Percentiles rank a stretch among this genome's conserved stretches.
phyloP scores from a whole-genome alignment of 768 basidiomycete genomes.

The Hericium coralloides region DNA sequence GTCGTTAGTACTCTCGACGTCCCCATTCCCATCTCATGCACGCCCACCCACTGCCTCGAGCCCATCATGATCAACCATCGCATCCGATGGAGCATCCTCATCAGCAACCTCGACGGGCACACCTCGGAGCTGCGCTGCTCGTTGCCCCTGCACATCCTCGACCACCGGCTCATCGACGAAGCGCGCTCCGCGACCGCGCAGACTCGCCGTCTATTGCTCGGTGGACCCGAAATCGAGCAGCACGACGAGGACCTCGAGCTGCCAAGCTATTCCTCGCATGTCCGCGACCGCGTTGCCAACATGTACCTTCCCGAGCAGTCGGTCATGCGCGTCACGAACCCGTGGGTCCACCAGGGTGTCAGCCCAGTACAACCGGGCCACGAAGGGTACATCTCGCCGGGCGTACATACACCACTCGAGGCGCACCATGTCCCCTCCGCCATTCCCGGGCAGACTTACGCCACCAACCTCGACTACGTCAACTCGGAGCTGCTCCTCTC shows the following conservation, averaged over 20 bases:
- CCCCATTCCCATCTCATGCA: conserved; percentile 47
- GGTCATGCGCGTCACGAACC: conserved; percentile 56
- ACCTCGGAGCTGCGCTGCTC: conserved; percentile 93
- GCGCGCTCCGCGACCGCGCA: conserved; percentile 62
- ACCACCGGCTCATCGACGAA: conserved; percentile 64
- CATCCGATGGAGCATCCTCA: conserved; percentile 70
- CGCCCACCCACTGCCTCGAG: conserved; percentile 66
- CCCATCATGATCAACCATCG: conserved; percentile 74
- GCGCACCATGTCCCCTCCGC: conserved; percentile 19
- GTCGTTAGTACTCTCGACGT: conserved; percentile 53
- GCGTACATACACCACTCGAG: conserved; percentile 14
- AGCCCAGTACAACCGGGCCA: conserved; percentile 27
- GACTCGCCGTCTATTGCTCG: conserved; percentile 65
- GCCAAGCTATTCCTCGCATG: conserved; percentile 84
- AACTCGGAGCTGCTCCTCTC: conserved; percentile 79
- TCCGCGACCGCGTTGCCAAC: conserved; percentile 82
- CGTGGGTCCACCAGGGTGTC: conserved; percentile 41
- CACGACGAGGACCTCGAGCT: conserved; percentile 65
- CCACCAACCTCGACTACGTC: conserved; percentile 61
- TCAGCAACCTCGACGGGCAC: conserved; percentile 85
- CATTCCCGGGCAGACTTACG: conserved; percentile 26
- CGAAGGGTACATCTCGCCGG: conserved; percentile 9
- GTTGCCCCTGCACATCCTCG: conserved; percentile 79
- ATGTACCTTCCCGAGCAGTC: conserved; percentile 59
- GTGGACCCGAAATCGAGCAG: conserved; percentile 27